Base-by-base conservation (phyloP, 768 basidiomycete genomes). In the Trametes elegans region DNA sequence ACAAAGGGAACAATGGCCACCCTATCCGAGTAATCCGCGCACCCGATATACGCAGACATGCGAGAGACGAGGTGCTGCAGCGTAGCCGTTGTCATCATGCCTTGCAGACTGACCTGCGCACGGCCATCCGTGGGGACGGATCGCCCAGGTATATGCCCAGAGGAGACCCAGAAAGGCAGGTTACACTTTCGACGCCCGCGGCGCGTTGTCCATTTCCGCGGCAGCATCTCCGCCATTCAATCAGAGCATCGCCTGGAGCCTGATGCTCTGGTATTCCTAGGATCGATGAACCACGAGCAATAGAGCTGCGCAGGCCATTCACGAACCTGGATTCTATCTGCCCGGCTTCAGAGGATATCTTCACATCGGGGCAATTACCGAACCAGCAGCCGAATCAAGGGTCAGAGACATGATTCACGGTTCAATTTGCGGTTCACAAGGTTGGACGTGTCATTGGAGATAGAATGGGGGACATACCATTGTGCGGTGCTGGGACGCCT, bases 81-180 rank as follows among this genome's bases (percentile, higher is more conserved):
- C 5, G 11, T n/a, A 6, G 34, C 34, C 6, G 34, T 4, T 4
- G 13, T 13, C 13, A 4, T 27, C 31, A 18, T 18, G 29, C 24
- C 45, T 18, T 44, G 53, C 38, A 28, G 38, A 23, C 18, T 26
- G 45, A 19, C 29, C 16, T 47, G 29, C 13, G 32, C 7, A 16
- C 35, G 36, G 38, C 46, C 28, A 35, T 28, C 39, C 16, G 14
- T 29, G 42, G n/a, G 41, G 41, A 45, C 35, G 11, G 29, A 45
- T 40, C 49, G 31, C 5, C n/a, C 14, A 7, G 42, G 21, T 36
- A 29, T 36, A 14, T 13, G 39, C 34, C 18, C 52, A 26, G 26
- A 54, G 57, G 24, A 8, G 32, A 7, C 57, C 43, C 42, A 23
- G 41, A 54, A 44, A 54, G 57, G 57, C 40, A 53, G 28, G 34